These are phyloP conservation scores for Penicillium sp. DNA, from an alignment of 2,329 filamentous ascomycete species.

Conservation along the genomic window DNA sequence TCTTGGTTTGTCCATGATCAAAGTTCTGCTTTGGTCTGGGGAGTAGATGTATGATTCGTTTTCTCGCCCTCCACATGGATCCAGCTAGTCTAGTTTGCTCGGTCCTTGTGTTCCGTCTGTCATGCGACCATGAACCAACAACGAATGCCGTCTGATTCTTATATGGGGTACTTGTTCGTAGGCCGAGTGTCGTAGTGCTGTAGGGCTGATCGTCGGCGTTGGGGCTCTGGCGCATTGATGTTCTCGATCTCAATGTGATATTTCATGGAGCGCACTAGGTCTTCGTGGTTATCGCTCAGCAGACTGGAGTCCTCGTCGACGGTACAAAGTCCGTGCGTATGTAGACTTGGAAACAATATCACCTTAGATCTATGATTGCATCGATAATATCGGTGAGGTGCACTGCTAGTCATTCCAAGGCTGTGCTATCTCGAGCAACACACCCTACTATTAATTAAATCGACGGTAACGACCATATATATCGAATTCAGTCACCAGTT, in stretches of 20 bases:
- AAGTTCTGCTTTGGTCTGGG: conserved; percentile 8
- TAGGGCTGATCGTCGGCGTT: background rate
- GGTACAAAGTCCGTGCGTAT: background rate
- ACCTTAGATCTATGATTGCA: background rate
- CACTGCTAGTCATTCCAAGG: background rate
- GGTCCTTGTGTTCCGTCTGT: conserved; percentile 31
- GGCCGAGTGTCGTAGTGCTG: background rate
- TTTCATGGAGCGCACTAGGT: background rate
- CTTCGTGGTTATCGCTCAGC: background rate
- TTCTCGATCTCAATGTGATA: background rate
- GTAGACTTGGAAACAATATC: background rate
- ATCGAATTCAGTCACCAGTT: background rate
- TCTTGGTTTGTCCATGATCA: conserved; percentile 11
- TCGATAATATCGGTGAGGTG: background rate
- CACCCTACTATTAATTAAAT: background rate
- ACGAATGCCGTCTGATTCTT: conserved; percentile 27
- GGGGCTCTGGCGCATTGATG: background rate
- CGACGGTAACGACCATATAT: background rate
- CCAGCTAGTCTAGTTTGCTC: conserved; percentile 35
- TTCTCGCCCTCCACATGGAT: conserved; percentile 17
- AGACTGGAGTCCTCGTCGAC: background rate
- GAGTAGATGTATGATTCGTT: conserved; percentile 30
- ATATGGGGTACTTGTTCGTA: conserved; percentile 5
- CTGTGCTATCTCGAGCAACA: background rate
- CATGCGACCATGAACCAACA: conserved; percentile 36